Base-by-base conservation (phyloP, 2,329 filamentous ascomycete genomes). In the Colletotrichum salicis region DNA sequence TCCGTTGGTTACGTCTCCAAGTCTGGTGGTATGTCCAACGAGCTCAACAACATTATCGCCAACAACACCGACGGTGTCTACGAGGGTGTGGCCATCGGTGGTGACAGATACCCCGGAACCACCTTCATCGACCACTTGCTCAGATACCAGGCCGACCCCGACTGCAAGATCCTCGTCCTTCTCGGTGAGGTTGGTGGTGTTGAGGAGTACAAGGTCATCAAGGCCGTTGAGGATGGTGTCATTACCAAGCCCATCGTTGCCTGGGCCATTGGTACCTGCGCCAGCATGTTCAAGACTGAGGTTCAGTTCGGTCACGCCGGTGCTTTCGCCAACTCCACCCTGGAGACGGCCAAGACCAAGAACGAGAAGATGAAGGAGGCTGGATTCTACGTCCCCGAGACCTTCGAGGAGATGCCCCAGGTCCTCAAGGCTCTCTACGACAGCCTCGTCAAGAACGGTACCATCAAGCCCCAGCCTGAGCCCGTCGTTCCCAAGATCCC, bases 11-110 rank as follows among this genome's bases (percentile, higher is more conserved):
- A 99, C 86, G 96, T 99, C 85, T 98, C 96, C 90, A 99, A 99
- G 90, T 99, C 96, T 71, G 96, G 96, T 82, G 96, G 96, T 87
- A 99, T 99, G 96, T 98, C 96, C 85, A 99, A 99, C 90, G 96
- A 99, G 89, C 88, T 99, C 81, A 99, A 99, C 93, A 99, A 99
- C 91, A 98, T 99, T 85, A 93, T 99, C 80, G 90, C 95, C 71
- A 93, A 97, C 84, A 97, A 90, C 84, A 98, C 96, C 79, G 95
- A 99, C 83, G 96, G 96, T 90, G 96, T 99, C 69, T 96, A 97
- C 84, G 96, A 99, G 90, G 96, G 96, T 91, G 93, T 99, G 80
- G 96, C 96, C 83, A 99, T 99, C 86, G 96, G 96, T 86, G 96
- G 96, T 92, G 96, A 99, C 86, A 91, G 96, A 85, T 99, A 99